Evolutionary conservation across 2,329 filamentous ascomycete species (phyloP), one percentile per base, ranked within the genome.

Genomic region (Botrytis medusae): DNA sequence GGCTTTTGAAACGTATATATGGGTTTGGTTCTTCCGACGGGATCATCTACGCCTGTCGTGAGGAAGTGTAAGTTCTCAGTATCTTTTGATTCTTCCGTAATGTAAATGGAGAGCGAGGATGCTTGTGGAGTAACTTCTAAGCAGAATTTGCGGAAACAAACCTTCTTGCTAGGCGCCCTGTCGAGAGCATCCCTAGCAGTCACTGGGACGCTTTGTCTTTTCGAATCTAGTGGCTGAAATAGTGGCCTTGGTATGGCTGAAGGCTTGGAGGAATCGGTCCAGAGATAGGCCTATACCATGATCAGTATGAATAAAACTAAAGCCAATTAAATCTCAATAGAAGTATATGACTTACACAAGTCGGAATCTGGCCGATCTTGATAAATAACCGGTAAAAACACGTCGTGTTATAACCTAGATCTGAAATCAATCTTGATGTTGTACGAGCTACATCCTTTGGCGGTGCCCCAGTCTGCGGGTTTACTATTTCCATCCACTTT

Each of bases 141-240:
- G 29, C 68, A 70, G 22, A 70, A 62, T 37, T 62, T 70, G 57
- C 57, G 57, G 68, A 70, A 70, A 59, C 65, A 69, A 1, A 44
- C 44, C 7, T 42, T 29, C 18, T 32, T 16, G n/a, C 44, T 59
- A 25, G 65, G 48, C 2, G 37, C 18, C 20, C 34, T 42, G 4
- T 42, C 16, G 34, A 69, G 48, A 10, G 65, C n/a, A 42, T 69
- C 65, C 7, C n/a, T n/a, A 25, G 42, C n/a, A 4, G n/a, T 57
- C 0, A 20, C 4, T 32, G 48, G 48, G 10, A 69, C 9, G n/a
- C 65, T 59, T 1, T 29, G 37, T 59, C 20, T 57, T 9, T 12
- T 32, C 14, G 37, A 20, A 9, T 69, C n/a, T 10, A 42, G 65
- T 25, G n/a, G 34, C 14, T 40, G 34, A 20, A 57, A 57, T 18